These are phyloP conservation scores for Neurospora sp. DNA, from an alignment of 495 filamentous ascomycete genomes.

Conservation along the genomic window DNA sequence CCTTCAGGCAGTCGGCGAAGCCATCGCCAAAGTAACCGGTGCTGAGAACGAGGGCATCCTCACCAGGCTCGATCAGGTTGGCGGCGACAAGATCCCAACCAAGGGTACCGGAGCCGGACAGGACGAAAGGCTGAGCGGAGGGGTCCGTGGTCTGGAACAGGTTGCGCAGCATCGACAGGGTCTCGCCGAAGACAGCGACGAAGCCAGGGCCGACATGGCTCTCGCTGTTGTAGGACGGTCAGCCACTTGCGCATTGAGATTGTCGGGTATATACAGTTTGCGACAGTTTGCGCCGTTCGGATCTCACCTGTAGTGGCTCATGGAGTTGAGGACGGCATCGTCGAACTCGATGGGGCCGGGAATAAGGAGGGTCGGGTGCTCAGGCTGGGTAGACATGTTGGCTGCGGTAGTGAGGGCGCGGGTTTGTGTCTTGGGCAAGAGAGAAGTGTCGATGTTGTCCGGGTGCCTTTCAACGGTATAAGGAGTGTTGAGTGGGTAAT, in stretches of 20 bases:
- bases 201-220: slow-evolving; percentile 84
- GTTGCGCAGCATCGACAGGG: slow-evolving; percentile 75
- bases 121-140: slow-evolving; percentile 77
- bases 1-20: slow-evolving; percentile 81
- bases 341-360: slow-evolving; percentile 98
- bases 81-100: slow-evolving; percentile 94
- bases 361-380: slow-evolving; percentile 79
- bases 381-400: slow-evolving; percentile 69
- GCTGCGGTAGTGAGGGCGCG: slow-evolving; percentile 20
- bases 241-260: slow-evolving; percentile 1
- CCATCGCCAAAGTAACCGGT: slow-evolving; percentile 96
- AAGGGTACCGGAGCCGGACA: slow-evolving; percentile 89
- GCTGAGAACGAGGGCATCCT: slow-evolving; percentile 85
- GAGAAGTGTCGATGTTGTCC: slow-evolving; percentile 45
- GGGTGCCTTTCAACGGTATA: slow-evolving; percentile 34
- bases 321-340: slow-evolving; percentile 89
- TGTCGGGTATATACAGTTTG: not conserved
- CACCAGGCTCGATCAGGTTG: slow-evolving; percentile 78
- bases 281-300: not conserved
- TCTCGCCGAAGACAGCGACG: slow-evolving; percentile 83
- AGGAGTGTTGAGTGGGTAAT: slow-evolving; percentile 43
- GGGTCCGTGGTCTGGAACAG: slow-evolving; percentile 83
- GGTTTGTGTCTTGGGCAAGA: slow-evolving; percentile 21
- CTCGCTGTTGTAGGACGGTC: slow-evolving; percentile 47
- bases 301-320: slow-evolving; percentile 83